Base-by-base conservation (phyloP, 441 rosid species). In the Pelargonium myrrhifolium region DNA sequence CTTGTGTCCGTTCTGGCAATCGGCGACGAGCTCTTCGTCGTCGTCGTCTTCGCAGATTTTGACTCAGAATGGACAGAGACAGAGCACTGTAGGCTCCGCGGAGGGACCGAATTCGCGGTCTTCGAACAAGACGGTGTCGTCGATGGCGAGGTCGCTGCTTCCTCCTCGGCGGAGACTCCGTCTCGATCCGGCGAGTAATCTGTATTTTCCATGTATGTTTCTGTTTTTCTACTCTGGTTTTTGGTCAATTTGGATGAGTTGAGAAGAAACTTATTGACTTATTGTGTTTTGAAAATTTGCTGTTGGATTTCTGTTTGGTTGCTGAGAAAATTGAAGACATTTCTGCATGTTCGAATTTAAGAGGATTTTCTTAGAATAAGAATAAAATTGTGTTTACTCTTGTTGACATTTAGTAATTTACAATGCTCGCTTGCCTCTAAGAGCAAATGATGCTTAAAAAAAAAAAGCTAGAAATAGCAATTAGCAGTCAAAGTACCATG, bases 1-100 rank as follows among this genome's bases (percentile, higher is more conserved):
- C 40, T 76, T 93, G 24, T 93, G 93, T 17, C 87, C 92, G 26
- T 90, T 93, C 43, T 93, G 93, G 99, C 92, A 80, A 69, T 71
- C 83, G 59, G 67, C 45, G 14, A 70, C 66, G 8, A 70, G 63
- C 73, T 67, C 85, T 2, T 86, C 93, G n/a, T 78, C 96, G 37
- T 66, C 88, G 12, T 75, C 90, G 3, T 81, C 90, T 20, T 75
- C 97, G 0, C 88, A 83, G 68, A 79, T 84, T 72, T 83, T 81
- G n/a, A 84, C 45, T 71, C 78, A 79, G 24, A 73, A 68, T 71
- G 70, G 66, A 65, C 73, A 69, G 61, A 56, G 74, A 62, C 68
- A 65, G 53, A 64, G 78, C 53, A 74, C 68, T 62, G 22, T 22
- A 3, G 78, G 82, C 11, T 77, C 69, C 58, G 73, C 26, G 59